Percentiles rank a stretch among this genome's conserved stretches.
phyloP scores from a whole-genome alignment of 1,284 basidiomycete genomes.

The Boletus albobrunnescens region DNA sequence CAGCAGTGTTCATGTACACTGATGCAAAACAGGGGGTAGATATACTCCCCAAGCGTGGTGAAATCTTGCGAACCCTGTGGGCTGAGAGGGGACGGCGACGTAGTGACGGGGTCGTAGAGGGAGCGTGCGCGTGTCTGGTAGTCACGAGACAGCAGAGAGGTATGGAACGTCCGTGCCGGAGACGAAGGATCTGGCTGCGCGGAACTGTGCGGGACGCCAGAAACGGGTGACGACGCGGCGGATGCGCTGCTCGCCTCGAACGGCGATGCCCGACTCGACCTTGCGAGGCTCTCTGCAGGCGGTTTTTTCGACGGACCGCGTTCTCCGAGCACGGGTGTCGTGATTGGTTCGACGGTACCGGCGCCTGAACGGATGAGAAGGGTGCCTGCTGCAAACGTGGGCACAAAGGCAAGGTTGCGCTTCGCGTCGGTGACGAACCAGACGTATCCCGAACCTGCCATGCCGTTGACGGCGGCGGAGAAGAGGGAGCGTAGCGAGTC shows the following conservation, averaged over 20 bases:
- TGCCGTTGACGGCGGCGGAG: conserved; percentile 72
- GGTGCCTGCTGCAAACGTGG: conserved; percentile 89
- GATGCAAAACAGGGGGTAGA: conserved; percentile 82
- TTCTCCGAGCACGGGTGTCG: conserved; percentile 29
- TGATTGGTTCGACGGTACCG: conserved; percentile 36
- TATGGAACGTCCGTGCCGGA: conserved; percentile 28
- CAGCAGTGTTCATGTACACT: conserved; percentile 91
- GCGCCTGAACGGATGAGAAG: conserved; percentile 69
- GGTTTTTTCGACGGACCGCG: background rate
- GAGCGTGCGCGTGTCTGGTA: conserved; percentile 22
- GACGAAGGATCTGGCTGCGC: conserved; percentile 16
- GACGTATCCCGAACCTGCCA: conserved; percentile 81
- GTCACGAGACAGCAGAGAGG: conserved; percentile 9
- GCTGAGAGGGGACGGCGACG: conserved; percentile 28
- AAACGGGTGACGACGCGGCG: conserved; percentile 15
- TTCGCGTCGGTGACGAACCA: conserved; percentile 78
- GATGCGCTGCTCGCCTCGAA: conserved; percentile 1
- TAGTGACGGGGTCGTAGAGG: conserved; percentile 27
- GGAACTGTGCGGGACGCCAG: conserved; percentile 13
- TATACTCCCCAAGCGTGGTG: conserved; percentile 44
- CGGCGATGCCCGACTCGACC: background rate
- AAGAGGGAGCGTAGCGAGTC: conserved; percentile 73
- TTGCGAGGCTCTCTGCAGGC: too few relatives aligned
- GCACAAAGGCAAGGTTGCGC: conserved; percentile 67
- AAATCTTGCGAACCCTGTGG: conserved; percentile 25